Evolutionary conservation across 2,329 filamentous ascomycete genomes (phyloP).

Genomic region (Aspergillus sp.): DNA sequence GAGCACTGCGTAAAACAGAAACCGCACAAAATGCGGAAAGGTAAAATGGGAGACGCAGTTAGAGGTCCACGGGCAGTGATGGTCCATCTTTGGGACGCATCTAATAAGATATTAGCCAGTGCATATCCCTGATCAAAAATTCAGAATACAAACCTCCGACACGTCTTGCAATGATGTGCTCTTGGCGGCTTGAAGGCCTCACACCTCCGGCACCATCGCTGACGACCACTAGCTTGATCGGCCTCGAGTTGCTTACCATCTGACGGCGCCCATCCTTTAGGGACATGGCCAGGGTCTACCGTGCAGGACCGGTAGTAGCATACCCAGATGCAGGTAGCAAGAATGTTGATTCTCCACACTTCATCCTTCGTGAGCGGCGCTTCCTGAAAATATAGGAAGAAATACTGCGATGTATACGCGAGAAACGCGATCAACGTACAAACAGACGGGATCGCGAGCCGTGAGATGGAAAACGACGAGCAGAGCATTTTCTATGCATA

Average conservation of each 20-base stretch:
- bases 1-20: constrained; percentile 59
- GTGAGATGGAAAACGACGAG: constrained; percentile 32
- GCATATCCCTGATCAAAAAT: too few species aligned
- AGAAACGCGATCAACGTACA: constrained; percentile 58
- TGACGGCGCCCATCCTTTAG: constrained; percentile 40
- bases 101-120: constrained; percentile 34
- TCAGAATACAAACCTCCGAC: constrained; percentile 49
- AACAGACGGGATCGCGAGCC: constrained; percentile 55
- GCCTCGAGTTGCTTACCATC: constrained; percentile 20
- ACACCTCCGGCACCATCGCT: constrained; percentile 63
- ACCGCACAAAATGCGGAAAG: constrained; percentile 65
- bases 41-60: constrained; percentile 68
- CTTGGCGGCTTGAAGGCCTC: constrained; percentile 61
- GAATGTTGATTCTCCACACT: constrained; percentile 54
- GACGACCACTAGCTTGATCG: constrained; percentile 28
- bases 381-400: constrained; percentile 57
- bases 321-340: constrained; percentile 57
- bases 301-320: constrained; percentile 61
- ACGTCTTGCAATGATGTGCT: constrained; percentile 66
- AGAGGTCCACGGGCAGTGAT: constrained; percentile 66
- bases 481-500: constrained; percentile 14
- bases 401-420: constrained; percentile 59
- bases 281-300: constrained; percentile 58
- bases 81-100: constrained; percentile 66
- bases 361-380: constrained; percentile 51